Percentiles rank a stretch among this genome's conserved stretches.
Evolutionary conservation across 1,284 basidiomycete species (phyloP).

Genomic region (Marasmius tenuissimus): DNA sequence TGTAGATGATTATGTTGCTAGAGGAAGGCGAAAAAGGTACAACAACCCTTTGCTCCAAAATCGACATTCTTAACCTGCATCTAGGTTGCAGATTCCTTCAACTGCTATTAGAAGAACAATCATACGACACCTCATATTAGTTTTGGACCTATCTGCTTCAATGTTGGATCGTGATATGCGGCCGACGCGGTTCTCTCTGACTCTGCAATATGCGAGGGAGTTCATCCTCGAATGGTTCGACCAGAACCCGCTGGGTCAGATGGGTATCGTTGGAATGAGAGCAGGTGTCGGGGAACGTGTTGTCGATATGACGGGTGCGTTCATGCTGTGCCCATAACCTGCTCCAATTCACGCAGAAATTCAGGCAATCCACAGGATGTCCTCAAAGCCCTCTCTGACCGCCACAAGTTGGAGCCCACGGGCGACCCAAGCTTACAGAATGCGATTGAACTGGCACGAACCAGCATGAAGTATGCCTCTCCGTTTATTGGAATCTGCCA

Average conservation of each 20-base stretch:
- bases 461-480: conserved; percentile 75
- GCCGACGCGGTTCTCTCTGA: conserved; percentile 88
- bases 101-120: conserved; percentile 92
- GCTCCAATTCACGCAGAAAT: neutral
- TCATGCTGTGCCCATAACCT: neutral
- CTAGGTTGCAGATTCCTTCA: conserved; percentile 75
- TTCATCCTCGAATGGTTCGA: conserved; percentile 99
- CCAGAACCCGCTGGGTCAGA: conserved; percentile 98
- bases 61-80: neutral
- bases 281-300: conserved; percentile 86
- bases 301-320: conserved; percentile 84
- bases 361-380: conserved; percentile 95
- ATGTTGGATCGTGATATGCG: conserved; percentile 97
- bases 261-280: conserved; percentile 90
- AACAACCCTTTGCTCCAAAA: neutral
- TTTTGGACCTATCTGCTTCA: conserved; percentile 87
- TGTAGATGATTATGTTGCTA: conserved; percentile 86
- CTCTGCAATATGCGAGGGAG: conserved; percentile 85
- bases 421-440: conserved; percentile 98
- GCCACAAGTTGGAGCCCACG: conserved; percentile 84
- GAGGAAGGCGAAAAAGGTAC: conserved; percentile 81
- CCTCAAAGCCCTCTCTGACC: conserved; percentile 80
- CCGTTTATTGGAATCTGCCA: conserved; percentile 1
- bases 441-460: conserved; percentile 91
- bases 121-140: conserved; percentile 90